phyloP scores from a whole-genome alignment of 345 rosid species.

The Raphanus sativus region DNA sequence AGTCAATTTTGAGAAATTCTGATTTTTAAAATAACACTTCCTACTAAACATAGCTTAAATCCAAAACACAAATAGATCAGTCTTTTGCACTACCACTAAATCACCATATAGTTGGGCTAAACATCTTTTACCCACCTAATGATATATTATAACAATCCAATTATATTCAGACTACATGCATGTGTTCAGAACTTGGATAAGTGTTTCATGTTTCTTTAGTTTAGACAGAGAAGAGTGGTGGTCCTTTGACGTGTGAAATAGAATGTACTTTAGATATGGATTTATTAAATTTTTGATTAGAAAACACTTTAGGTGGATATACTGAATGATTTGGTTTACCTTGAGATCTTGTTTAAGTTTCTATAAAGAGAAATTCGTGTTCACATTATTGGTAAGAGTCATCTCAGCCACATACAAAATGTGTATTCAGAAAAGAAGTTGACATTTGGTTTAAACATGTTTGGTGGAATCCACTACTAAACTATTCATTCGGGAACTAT shows the following conservation, averaged over 20 bases:
- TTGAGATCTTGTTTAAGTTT: constrained; percentile 18
- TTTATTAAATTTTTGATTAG: constrained; percentile 1
- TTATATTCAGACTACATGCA: background rate
- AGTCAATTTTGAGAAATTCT: background rate
- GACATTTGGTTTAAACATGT: background rate
- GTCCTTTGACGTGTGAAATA: constrained; percentile 28
- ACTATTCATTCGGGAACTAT: background rate
- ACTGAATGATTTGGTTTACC: constrained; percentile 34
- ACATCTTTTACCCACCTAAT: background rate
- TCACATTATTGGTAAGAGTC: constrained; percentile 22
- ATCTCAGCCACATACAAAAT: background rate
- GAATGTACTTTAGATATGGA: background rate
- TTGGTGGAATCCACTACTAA: background rate
- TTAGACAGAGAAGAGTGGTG: constrained; percentile 14
- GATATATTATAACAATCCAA: background rate
- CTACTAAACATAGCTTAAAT: background rate
- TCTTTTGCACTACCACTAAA: background rate
- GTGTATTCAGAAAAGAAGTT: background rate
- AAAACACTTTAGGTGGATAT: constrained; percentile 18
- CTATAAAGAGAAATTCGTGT: background rate
- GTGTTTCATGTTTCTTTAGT: constrained; percentile 14
- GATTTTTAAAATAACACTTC: background rate
- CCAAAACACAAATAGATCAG: background rate
- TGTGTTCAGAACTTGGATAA: constrained; percentile 20
- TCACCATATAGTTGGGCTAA: background rate